phyloP scores from a whole-genome alignment of 2,329 filamentous ascomycete species.

The Scedosporium aurantiacum region DNA sequence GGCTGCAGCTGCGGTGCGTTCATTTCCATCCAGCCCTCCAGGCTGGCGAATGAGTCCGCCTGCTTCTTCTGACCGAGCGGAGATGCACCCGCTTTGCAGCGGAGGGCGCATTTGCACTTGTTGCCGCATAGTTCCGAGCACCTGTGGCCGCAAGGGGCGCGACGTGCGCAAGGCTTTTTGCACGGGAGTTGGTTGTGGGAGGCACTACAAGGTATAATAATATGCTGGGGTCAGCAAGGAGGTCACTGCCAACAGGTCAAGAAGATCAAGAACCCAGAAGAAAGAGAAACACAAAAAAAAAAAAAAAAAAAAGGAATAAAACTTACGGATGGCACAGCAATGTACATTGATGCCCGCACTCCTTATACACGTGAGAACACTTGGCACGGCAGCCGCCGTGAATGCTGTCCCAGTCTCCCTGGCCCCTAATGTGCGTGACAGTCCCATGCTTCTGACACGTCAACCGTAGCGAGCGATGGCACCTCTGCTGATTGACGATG shows the following conservation, averaged over 20 bases:
- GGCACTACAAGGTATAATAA: neutral
- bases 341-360: slow-evolving; percentile 8
- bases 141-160: slow-evolving; percentile 2
- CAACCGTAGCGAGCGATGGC: slow-evolving; percentile 52
- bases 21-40: neutral
- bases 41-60: neutral
- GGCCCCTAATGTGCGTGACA: slow-evolving; percentile 37
- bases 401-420: slow-evolving; percentile 37
- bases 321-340: slow-evolving; percentile 7
- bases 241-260: neutral
- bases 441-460: slow-evolving; percentile 49
- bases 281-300: neutral
- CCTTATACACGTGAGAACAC: neutral
- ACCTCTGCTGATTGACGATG: slow-evolving; percentile 18
- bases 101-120: neutral
- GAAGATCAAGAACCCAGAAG: neutral
- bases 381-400: slow-evolving; percentile 8
- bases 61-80: neutral
- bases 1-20: neutral
- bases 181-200: neutral
- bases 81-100: neutral
- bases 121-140: slow-evolving; percentile 3
- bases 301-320: neutral
- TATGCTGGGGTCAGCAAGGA: no score
- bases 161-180: neutral